These are phyloP conservation scores for Linum trigynum DNA, from an alignment of 345 rosid species.

Conservation along the genomic window DNA sequence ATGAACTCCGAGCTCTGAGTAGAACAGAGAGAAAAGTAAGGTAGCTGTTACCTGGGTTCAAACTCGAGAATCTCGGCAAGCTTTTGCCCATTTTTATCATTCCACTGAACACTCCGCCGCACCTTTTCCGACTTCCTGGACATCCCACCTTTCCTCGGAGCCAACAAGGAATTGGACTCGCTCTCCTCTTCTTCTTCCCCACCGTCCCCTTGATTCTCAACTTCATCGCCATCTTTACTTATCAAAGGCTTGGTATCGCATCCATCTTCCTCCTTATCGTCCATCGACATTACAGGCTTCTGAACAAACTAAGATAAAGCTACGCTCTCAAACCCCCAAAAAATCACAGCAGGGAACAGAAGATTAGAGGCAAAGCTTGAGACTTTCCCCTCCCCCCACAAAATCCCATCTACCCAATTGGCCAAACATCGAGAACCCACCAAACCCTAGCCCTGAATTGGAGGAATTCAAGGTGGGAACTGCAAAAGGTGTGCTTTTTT, in stretches of 20 bases:
- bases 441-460: conserved; percentile 11
- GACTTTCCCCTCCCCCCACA: not conserved
- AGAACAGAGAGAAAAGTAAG: conserved; percentile 7
- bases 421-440: conserved; percentile 4
- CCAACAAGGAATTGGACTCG: conserved; percentile 63
- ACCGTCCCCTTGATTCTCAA: conserved; percentile 28
- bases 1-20: too few species aligned
- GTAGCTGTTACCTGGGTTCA: conserved; percentile 62
- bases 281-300: conserved; percentile 9
- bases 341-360: not conserved
- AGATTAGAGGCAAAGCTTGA: not conserved
- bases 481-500: not conserved
- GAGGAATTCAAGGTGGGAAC: not conserved
- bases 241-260: conserved; percentile 12
- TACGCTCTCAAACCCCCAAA: not conserved
- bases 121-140: conserved; percentile 47
- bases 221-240: conserved; percentile 2
- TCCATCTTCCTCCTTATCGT: conserved; percentile 18
- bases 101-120: conserved; percentile 81
- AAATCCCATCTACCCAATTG: conserved; percentile 8
- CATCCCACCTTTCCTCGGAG: conserved; percentile 65
- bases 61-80: conserved; percentile 77
- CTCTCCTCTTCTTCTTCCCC: conserved; percentile 45
- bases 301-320: not conserved
- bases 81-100: conserved; percentile 70